phyloP scores from a whole-genome alignment of 495 filamentous ascomycete genomes.

The Daldinia caldariorum region DNA sequence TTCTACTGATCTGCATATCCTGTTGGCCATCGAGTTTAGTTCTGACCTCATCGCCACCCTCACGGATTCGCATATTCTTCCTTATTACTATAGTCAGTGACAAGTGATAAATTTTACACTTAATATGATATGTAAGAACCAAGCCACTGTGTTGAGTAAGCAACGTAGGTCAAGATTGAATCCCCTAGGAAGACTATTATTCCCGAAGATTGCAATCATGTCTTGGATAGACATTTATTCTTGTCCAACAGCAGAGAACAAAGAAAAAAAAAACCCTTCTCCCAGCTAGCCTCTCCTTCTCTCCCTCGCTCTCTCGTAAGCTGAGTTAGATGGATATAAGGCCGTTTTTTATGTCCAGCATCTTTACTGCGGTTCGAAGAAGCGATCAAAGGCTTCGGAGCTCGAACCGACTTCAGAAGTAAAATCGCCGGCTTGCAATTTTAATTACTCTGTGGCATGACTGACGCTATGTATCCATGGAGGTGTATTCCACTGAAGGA shows the following conservation, averaged over 20 bases:
- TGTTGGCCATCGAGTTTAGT: constrained; percentile 20
- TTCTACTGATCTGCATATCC: constrained; percentile 15
- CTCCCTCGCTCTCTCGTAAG: neutral
- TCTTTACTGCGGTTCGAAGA: constrained; percentile 56
- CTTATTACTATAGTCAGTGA: constrained; percentile 20
- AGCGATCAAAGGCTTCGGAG: constrained; percentile 48
- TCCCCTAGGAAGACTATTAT: neutral
- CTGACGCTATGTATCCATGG: constrained; percentile 58
- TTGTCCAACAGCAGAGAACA: neutral
- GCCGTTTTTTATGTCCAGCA: constrained; percentile 53
- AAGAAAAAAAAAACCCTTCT: too few relatives aligned
- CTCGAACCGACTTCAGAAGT: constrained; percentile 54
- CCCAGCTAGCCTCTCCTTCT: neutral
- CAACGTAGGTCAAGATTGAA: neutral
- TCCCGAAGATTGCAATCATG: neutral
- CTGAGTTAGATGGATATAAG: neutral
- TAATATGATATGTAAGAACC: constrained; percentile 13
- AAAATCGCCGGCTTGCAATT: constrained; percentile 57
- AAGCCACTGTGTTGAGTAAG: constrained; percentile 7
- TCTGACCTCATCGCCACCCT: constrained; percentile 30
- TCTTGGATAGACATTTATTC: neutral
- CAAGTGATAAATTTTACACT: constrained; percentile 14
- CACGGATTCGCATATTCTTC: constrained; percentile 24
- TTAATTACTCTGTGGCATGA: constrained; percentile 58
- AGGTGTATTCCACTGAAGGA: constrained; percentile 45